Evolutionary conservation across 192 early-diverging fungal genomes (phyloP), one percentile per base, ranked within the genome.

Genomic region (Coemansia javaensis): DNA sequence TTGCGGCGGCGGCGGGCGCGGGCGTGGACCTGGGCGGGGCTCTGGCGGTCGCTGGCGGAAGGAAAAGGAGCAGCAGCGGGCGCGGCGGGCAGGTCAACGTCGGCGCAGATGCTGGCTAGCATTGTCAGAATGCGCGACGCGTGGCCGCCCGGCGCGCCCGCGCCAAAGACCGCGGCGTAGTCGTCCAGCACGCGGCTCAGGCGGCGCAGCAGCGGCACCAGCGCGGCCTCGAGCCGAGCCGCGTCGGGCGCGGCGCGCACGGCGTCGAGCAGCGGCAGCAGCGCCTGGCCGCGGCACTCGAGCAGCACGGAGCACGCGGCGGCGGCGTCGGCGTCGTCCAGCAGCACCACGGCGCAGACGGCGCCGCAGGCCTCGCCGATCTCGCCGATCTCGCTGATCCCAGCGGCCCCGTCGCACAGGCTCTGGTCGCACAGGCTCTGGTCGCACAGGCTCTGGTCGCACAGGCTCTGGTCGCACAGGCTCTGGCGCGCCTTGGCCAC

Each of bases 71-170:
- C n/a, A n/a, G 39, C 6, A 5, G 12, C 15, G 6, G 66, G 54
- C 12, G 59, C 46, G 37, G 46, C 22, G 1, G 67, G 51, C 32
- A 71, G 44, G 14, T 71, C 67, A 14, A 47, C 44, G 24, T 70
- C 66, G 7, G 69, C 69, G 23, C 60, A 55, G 35, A 72, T 41
- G 42, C 62, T 59, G 21, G 56, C 61, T 32, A 72, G 41, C 23
- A 53, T 72, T 12, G 62, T 55, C 28, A 60, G 49, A n/a, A 64
- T 43, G 35, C 60, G 44, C 32, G 69, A 72, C 3, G 62, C 69
- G 38, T 47, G 48, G 25, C 15, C 35, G 40, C 17, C 40, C 24
- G 23, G 25, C 11, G 3, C 39, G 32, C 55, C 41, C 4, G 63
- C 47, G 8, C 68, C 52, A 42, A 72, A 72, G 0, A 64, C 34